A percentile compares a stretch with the other conserved stretches of the same genome.
Conservation (phyloP, 306 rosid genomes). For the Lathyrus aphaca region DNA sequence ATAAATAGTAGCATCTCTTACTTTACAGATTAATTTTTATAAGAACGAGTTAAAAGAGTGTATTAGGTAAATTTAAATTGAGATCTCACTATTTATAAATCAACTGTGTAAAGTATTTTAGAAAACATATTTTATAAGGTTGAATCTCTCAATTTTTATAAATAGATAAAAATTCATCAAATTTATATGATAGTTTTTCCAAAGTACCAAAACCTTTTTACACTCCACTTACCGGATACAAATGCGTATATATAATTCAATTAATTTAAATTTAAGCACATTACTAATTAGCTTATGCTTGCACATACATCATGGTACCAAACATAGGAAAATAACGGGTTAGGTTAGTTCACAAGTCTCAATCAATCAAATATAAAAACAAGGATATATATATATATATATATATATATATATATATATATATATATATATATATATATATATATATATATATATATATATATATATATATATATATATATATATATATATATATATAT, state of each 20-base stretch:
- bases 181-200: slow-evolving; percentile 29
- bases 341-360: slow-evolving; percentile 51
- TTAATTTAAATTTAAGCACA: neutral
- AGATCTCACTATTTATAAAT: no score
- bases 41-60: no score
- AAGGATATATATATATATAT: neutral
- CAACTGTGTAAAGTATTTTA: no score
- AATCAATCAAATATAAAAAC: slow-evolving; percentile 41
- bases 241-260: neutral
- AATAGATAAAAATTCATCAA: neutral
- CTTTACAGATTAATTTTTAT: no score
- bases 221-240: slow-evolving; percentile 15
- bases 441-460: no score
- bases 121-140: no score
- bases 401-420: no score
- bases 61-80: no score
- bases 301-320: slow-evolving; percentile 17
- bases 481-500: no score
- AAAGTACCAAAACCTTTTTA: slow-evolving; percentile 27
- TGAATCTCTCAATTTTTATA: neutral
- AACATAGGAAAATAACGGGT: slow-evolving; percentile 50
- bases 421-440: no score
- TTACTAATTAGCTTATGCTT: slow-evolving; percentile 12
- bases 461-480: no score
- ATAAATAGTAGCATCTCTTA: no score